Evolutionary conservation across 495 filamentous ascomycete genomes (phyloP).

Genomic region (Friedmanniomyces endolithicus): DNA sequence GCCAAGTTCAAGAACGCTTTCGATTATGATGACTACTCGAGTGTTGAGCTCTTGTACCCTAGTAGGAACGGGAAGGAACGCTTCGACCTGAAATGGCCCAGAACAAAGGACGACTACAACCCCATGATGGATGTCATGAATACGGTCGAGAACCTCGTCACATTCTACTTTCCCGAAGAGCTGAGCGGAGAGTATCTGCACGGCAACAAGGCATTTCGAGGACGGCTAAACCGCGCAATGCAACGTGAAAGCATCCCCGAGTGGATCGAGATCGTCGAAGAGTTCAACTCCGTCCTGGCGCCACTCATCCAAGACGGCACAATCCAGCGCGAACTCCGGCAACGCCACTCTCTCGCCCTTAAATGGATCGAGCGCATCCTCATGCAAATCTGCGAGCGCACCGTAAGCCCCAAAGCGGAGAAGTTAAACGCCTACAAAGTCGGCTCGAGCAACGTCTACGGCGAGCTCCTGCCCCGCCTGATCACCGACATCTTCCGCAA

Average conservation of each 20-base stretch:
- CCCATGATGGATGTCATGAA: constrained; percentile 73
- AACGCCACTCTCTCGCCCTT: constrained; percentile 50
- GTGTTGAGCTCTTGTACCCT: constrained; percentile 31
- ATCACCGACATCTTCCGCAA: constrained; percentile 68
- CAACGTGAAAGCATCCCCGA: constrained; percentile 50
- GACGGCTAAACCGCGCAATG: constrained; percentile 56
- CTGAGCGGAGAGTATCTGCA: constrained; percentile 55
- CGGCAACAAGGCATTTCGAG: constrained; percentile 57
- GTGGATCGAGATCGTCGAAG: constrained; percentile 55
- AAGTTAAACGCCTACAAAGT: constrained; percentile 70
- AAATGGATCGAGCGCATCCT: constrained; percentile 70
- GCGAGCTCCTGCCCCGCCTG: constrained; percentile 78
- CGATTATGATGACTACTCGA: not conserved
- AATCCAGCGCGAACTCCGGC: constrained; percentile 55
- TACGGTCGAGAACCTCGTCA: constrained; percentile 59
- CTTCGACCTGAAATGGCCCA: constrained; percentile 63
- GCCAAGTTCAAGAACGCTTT: constrained; percentile 17
- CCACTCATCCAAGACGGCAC: constrained; percentile 39
- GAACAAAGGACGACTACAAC: constrained; percentile 60
- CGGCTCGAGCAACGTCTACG: constrained; percentile 84
- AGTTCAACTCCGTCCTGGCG: constrained; percentile 51
- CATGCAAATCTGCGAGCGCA: constrained; percentile 78
- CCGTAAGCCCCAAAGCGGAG: constrained; percentile 77
- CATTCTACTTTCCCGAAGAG: constrained; percentile 58
- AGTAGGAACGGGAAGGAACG: constrained; percentile 22